Evolutionary conservation across 768 basidiomycete genomes (phyloP).

Genomic region (Mycena galericulata): DNA sequence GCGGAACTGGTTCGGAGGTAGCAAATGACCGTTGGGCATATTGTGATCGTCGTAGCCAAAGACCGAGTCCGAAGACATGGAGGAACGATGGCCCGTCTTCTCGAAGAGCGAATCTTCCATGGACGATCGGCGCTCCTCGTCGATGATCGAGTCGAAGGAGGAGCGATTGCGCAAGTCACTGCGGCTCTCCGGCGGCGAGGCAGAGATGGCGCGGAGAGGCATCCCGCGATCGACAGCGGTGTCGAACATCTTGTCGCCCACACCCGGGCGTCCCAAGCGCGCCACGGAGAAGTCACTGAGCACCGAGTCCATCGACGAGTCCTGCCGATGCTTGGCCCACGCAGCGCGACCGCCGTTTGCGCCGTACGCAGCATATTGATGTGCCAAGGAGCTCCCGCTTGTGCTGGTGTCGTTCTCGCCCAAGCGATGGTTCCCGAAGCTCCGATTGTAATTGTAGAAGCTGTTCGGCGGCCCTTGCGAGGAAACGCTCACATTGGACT

Average conservation of each 20-base stretch:
- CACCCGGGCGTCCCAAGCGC: slow-evolving; percentile 76
- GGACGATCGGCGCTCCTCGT: slow-evolving; percentile 57
- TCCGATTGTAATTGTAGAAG: slow-evolving; percentile 81
- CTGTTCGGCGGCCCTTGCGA: slow-evolving; percentile 77
- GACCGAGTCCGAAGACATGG: slow-evolving; percentile 68
- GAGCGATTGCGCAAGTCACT: slow-evolving; percentile 47
- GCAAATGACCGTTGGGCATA: slow-evolving; percentile 47
- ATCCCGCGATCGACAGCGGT: slow-evolving; percentile 61
- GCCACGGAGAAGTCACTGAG: too few relatives aligned
- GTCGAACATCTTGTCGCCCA: slow-evolving; percentile 92
- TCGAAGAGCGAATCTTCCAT: slow-evolving; percentile 72
- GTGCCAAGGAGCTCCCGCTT: slow-evolving; percentile 68
- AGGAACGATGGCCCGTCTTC: slow-evolving; percentile 65
- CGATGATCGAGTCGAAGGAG: slow-evolving; percentile 77
- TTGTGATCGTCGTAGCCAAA: slow-evolving; percentile 66
- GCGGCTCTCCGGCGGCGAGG: slow-evolving; percentile 67
- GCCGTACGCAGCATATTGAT: slow-evolving; percentile 66
- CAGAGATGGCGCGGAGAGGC: slow-evolving; percentile 72
- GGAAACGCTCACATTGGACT: slow-evolving; percentile 67
- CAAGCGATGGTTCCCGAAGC: slow-evolving; percentile 62
- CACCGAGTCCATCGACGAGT: too few relatives aligned
- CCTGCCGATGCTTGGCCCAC: too few relatives aligned
- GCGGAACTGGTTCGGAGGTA: slow-evolving; percentile 65
- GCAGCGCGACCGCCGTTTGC: slow-evolving; percentile 66
- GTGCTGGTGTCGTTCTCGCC: slow-evolving; percentile 63